Percentiles rank a stretch among this genome's conserved stretches.
Conservation (phyloP, 805 yeast genomes). For the Starmerella roubikii region DNA sequence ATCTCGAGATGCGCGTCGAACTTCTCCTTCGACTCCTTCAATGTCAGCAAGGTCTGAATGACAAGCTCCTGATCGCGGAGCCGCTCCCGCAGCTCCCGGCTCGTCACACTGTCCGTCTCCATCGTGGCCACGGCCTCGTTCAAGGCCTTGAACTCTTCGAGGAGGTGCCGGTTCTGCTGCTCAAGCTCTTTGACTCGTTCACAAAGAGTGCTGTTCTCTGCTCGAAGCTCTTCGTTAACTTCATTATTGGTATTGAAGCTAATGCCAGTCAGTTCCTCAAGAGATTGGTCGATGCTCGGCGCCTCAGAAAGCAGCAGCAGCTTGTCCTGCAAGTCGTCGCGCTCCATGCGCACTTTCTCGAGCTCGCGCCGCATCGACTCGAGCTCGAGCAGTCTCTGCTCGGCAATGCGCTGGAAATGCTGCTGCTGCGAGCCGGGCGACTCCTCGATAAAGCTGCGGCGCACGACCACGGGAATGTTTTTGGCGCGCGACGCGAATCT, state of each 20-base stretch:
- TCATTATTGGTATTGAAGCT: neutral
- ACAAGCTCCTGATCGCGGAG: constrained; percentile 10
- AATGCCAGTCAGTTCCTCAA: constrained; percentile 17
- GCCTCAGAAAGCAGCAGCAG: constrained; percentile 11
- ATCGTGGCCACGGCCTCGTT: constrained; percentile 10
- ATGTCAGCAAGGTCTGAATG: constrained; percentile 7
- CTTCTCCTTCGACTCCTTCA: constrained; percentile 2
- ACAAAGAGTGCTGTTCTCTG: neutral
- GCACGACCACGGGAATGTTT: constrained; percentile 60
- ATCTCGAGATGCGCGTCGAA: too few species aligned
- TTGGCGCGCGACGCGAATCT: constrained; percentile 91
- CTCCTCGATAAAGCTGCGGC: constrained; percentile 28
- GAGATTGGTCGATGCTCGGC: constrained; percentile 16
- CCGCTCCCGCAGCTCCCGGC: constrained; percentile 39
- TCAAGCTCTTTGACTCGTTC: neutral
- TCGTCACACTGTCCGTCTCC: constrained; percentile 1
- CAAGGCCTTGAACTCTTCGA: constrained; percentile 14
- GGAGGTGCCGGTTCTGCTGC: constrained; percentile 7
- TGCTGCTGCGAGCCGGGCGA: constrained; percentile 28
- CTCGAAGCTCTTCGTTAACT: neutral
- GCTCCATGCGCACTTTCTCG: constrained; percentile 5
- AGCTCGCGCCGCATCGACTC: constrained; percentile 22
- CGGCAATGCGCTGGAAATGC: constrained; percentile 34
- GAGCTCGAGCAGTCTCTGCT: constrained; percentile 44
- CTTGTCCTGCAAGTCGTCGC: constrained; percentile 21